These are phyloP conservation scores for Panaeolus cyanescens DNA, from an alignment of 768 basidiomycete genomes.

Conservation along the genomic window DNA sequence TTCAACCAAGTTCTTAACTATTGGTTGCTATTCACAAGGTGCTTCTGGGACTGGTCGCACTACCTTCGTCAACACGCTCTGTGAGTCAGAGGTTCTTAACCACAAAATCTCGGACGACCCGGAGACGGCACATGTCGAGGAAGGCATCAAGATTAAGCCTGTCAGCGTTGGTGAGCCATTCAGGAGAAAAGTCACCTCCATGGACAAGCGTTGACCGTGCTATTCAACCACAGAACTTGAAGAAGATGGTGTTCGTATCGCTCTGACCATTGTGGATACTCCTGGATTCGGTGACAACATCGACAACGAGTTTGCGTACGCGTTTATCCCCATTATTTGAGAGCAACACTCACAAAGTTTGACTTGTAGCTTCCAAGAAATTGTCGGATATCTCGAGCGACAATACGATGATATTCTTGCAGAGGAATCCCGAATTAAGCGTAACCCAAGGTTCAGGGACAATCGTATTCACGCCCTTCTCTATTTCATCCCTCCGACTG, in stretches of 20 bases:
- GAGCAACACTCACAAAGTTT: not conserved
- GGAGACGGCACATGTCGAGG: slow-evolving; percentile 90
- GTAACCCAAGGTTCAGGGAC: slow-evolving; percentile 98
- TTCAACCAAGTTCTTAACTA: slow-evolving; percentile 20
- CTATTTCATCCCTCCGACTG: slow-evolving; percentile 99
- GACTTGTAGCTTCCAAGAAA: slow-evolving; percentile 86
- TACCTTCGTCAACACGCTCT: slow-evolving; percentile 99
- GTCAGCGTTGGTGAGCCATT: slow-evolving; percentile 78
- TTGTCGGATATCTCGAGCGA: slow-evolving; percentile 93
- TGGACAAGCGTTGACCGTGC: slow-evolving; percentile 6
- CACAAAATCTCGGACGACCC: slow-evolving; percentile 89
- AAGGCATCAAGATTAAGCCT: slow-evolving; percentile 93
- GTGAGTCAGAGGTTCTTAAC: slow-evolving; percentile 88
- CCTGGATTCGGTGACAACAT: slow-evolving; percentile 99
- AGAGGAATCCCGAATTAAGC: slow-evolving; percentile 98
- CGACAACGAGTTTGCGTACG: slow-evolving; percentile 97
- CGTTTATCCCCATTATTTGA: not conserved
- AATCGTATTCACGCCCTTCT: slow-evolving; percentile 95
- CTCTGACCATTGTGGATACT: slow-evolving; percentile 97
- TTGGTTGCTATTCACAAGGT: slow-evolving; percentile 50
- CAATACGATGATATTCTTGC: slow-evolving; percentile 99
- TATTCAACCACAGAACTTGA: slow-evolving; percentile 73
- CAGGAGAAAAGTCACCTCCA: not conserved
- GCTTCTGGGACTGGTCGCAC: slow-evolving; percentile 97
- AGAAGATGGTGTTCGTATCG: slow-evolving; percentile 97